Conservation (phyloP, 495 filamentous ascomycete species). For the Hypoxylon lenormandii region DNA sequence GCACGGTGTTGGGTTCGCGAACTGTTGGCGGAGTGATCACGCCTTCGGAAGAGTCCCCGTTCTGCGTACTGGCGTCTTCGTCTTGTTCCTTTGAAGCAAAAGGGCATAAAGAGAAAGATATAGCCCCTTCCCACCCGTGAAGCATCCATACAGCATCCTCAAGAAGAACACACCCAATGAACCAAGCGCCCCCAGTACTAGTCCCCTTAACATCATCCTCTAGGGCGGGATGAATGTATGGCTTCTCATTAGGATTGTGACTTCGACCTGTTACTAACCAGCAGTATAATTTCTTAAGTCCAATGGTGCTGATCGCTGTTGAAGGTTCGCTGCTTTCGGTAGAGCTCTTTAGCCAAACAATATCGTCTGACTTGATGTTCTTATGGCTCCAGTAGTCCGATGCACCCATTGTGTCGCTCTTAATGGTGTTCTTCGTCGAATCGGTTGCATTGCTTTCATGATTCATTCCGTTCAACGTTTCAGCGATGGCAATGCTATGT, state of each 20-base stretch:
- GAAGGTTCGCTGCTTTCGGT: background rate
- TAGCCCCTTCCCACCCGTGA: conserved; percentile 35
- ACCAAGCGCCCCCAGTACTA: conserved; percentile 48
- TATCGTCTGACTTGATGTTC: conserved; percentile 44
- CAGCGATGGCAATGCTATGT: conserved; percentile 35
- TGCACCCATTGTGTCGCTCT: background rate
- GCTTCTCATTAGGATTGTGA: conserved; percentile 18
- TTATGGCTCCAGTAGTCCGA: conserved; percentile 35
- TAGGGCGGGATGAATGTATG: conserved; percentile 36
- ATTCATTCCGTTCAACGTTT: conserved; percentile 36
- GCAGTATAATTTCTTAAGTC: conserved; percentile 5
- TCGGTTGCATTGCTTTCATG: conserved; percentile 1
- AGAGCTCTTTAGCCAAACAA: conserved; percentile 7
- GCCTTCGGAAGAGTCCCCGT: background rate
- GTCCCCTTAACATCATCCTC: conserved; percentile 33
- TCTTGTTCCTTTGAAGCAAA: background rate
- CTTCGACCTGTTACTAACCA: background rate
- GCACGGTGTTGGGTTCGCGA: background rate
- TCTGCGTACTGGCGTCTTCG: background rate
- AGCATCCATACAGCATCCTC: conserved; percentile 45
- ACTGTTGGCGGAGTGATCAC: conserved; percentile 8
- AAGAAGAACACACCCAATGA: conserved; percentile 47
- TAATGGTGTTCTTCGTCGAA: background rate
- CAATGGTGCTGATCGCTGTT: conserved; percentile 17
- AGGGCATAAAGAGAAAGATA: conserved; percentile 28